A percentile compares a stretch with the other conserved stretches of the same genome.
Conservation (phyloP, 2,329 filamentous ascomycete species). For the Scedosporium minutisporum region DNA sequence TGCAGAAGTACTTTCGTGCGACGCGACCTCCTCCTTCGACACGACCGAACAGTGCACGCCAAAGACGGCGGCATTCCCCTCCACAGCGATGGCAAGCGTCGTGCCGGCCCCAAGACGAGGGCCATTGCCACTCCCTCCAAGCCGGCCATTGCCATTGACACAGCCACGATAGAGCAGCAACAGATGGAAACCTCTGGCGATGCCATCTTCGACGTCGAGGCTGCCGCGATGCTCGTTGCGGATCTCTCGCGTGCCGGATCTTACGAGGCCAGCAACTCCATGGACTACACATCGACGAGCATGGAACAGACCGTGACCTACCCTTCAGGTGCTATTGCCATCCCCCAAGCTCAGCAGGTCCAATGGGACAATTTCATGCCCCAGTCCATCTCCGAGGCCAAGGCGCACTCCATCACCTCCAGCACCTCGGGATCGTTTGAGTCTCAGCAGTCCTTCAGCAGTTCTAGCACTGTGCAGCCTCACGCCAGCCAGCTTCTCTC, state of each 20-base stretch:
- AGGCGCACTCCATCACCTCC: slow-evolving; percentile 64
- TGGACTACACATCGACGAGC: slow-evolving; percentile 64
- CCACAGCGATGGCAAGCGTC: slow-evolving; percentile 87
- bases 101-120: slow-evolving; percentile 59
- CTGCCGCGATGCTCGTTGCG: slow-evolving; percentile 96
- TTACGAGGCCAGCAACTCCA: slow-evolving; percentile 48
- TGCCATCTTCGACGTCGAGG: slow-evolving; percentile 89
- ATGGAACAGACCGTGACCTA: slow-evolving; percentile 73
- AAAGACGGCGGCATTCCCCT: slow-evolving; percentile 93
- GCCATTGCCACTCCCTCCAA: slow-evolving; percentile 58
- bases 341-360: slow-evolving; percentile 64
- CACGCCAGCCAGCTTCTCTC: slow-evolving; percentile 56
- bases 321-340: slow-evolving; percentile 65
- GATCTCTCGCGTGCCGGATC: slow-evolving; percentile 70
- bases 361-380: slow-evolving; percentile 87
- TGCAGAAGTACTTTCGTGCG: slow-evolving; percentile 97
- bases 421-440: slow-evolving; percentile 59
- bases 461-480: slow-evolving; percentile 45
- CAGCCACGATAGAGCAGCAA: slow-evolving; percentile 61
- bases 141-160: slow-evolving; percentile 70
- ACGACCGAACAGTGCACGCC: slow-evolving; percentile 96
- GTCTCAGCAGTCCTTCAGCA: slow-evolving; percentile 53
- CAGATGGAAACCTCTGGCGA: slow-evolving; percentile 88
- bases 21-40: slow-evolving; percentile 87
- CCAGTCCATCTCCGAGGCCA: slow-evolving; percentile 58